Percentiles rank a stretch among this genome's conserved stretches.
Evolutionary conservation across 352 stramenopile genomes (phyloP).

Genomic region (Phytophthora pluvialis): DNA sequence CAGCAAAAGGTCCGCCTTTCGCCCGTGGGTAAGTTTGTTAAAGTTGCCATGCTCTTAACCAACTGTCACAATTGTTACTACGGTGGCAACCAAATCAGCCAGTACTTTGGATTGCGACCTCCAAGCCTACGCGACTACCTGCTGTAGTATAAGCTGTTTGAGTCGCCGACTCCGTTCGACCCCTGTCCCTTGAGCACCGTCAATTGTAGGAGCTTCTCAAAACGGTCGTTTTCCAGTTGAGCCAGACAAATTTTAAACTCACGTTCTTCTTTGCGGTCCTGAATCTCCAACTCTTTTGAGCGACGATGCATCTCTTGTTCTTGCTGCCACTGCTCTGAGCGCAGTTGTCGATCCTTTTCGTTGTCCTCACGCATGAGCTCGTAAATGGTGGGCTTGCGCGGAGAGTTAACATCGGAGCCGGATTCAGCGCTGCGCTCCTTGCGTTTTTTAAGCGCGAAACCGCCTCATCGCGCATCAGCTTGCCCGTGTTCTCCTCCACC

Average conservation of each 20-base stretch:
- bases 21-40: conserved; percentile 11
- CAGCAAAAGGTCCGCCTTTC: conserved; percentile 19
- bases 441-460: conserved; percentile 5
- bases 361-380: background rate
- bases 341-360: background rate
- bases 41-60: conserved; percentile 19
- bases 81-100: conserved; percentile 17
- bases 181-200: background rate
- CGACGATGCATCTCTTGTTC: conserved; percentile 5
- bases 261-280: conserved; percentile 13
- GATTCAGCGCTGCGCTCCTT: background rate
- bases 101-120: conserved; percentile 5
- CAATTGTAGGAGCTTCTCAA: background rate
- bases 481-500: conserved; percentile 1
- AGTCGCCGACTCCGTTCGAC: background rate
- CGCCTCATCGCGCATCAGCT: conserved; percentile 9
- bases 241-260: conserved; percentile 10
- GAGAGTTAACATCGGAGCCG: background rate
- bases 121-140: background rate
- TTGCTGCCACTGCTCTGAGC: background rate
- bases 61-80: conserved; percentile 15
- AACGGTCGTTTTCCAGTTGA: conserved; percentile 15
- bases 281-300: background rate
- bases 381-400: background rate
- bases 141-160: background rate